Evolutionary conservation across 2,329 filamentous ascomycete genomes (phyloP).

Genomic region (Teratosphaeria gauchensis): DNA sequence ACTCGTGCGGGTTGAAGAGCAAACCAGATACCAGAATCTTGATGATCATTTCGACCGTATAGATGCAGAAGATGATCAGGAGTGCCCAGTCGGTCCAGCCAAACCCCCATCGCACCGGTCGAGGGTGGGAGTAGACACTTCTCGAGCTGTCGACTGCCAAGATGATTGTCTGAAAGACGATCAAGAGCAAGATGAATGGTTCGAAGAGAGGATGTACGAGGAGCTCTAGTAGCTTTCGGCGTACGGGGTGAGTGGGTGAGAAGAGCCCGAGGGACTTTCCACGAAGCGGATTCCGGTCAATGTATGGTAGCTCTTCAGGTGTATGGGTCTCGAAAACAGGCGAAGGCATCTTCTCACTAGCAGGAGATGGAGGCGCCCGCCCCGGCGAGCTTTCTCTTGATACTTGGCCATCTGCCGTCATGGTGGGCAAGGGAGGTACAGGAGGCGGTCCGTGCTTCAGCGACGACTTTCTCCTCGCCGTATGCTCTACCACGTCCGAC

Average conservation of each 20-base stretch:
- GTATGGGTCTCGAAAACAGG: constrained; percentile 19
- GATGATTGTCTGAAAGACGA: constrained; percentile 79
- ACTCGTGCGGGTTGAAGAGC: constrained; percentile 79
- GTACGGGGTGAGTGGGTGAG: constrained; percentile 63
- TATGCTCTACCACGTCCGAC: constrained; percentile 68
- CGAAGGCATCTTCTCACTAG: constrained; percentile 23
- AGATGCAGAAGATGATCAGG: constrained; percentile 74
- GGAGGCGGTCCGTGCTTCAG: background rate
- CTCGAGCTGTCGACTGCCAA: constrained; percentile 65
- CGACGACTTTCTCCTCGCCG: constrained; percentile 52
- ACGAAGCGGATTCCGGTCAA: constrained; percentile 62
- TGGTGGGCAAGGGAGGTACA: background rate
- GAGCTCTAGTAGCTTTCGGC: constrained; percentile 68
- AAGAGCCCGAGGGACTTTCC: constrained; percentile 83
- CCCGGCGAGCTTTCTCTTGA: constrained; percentile 12
- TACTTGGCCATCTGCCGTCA: background rate
- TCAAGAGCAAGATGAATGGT: constrained; percentile 75
- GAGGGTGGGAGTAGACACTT: constrained; percentile 55
- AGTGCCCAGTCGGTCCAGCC: constrained; percentile 68
- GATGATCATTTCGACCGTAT: constrained; percentile 74
- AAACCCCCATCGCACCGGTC: constrained; percentile 56
- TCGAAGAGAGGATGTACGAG: constrained; percentile 81
- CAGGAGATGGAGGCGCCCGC: constrained; percentile 14
- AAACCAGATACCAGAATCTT: constrained; percentile 90
- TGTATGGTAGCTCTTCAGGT: constrained; percentile 15